Evolutionary conservation across 139 green algal genomes (phyloP).

Genomic region (Desmodesmus armatus): DNA sequence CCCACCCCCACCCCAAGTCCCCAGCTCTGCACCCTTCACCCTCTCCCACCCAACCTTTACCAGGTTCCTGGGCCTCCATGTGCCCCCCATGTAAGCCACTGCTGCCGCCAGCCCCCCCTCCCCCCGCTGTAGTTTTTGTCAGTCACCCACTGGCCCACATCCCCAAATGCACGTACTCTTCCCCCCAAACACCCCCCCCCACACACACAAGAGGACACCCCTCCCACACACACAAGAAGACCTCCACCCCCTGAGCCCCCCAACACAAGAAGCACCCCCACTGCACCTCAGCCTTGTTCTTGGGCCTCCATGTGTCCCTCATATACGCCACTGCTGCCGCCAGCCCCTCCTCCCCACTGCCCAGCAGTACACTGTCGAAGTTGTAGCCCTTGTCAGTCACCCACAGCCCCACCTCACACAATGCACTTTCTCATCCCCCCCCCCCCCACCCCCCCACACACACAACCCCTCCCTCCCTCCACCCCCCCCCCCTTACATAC

Average conservation of each 20-base stretch:
- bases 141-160: conserved; percentile 95
- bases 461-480: too few species aligned
- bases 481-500: too few species aligned
- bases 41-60: conserved; percentile 18
- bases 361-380: conserved; percentile 90
- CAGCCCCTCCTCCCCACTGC: conserved; percentile 52
- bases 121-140: conserved; percentile 73
- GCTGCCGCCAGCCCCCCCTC: conserved; percentile 43
- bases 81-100: conserved; percentile 12
- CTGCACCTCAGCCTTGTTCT: conserved; percentile 26
- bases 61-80: conserved; percentile 15
- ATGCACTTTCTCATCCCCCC: too few species aligned
- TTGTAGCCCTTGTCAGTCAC: conserved; percentile 79
- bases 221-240: too few species aligned
- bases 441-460: too few species aligned
- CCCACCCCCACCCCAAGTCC: too few species aligned
- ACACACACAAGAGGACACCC: too few species aligned
- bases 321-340: conserved; percentile 47
- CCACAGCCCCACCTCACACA: too few species aligned
- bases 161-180: too few species aligned
- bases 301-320: conserved; percentile 17
- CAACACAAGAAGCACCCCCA: neutral
- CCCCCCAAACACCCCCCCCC: too few species aligned
- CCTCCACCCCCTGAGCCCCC: too few species aligned
- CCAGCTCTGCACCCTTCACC: too few species aligned